A percentile compares a stretch with the other conserved stretches of the same genome.
These are phyloP conservation scores for Colletotrichum acutatum DNA, from an alignment of 2,329 filamentous ascomycete genomes.

Conservation along the genomic window DNA sequence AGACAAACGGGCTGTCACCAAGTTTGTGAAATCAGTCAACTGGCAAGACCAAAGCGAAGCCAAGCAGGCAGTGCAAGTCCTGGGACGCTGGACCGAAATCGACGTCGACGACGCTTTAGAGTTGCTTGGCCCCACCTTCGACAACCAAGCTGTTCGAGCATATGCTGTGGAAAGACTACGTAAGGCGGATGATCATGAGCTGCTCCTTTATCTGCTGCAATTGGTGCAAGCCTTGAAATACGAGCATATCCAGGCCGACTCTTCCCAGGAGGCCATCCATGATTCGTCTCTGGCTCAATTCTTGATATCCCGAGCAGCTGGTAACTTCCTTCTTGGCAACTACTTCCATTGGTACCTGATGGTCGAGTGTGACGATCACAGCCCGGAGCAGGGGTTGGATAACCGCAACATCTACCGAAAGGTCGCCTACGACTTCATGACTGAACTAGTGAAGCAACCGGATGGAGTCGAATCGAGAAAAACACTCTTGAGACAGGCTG, in stretches of 20 bases:
- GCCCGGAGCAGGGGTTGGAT: slow-evolving; percentile 77
- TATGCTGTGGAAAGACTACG: slow-evolving; percentile 93
- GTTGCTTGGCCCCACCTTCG: slow-evolving; percentile 90
- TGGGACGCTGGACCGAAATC: slow-evolving; percentile 95
- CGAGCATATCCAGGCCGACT: slow-evolving; percentile 77
- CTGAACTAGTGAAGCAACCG: slow-evolving; percentile 78
- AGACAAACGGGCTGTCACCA: slow-evolving; percentile 92
- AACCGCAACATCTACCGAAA: slow-evolving; percentile 90
- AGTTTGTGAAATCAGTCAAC: slow-evolving; percentile 97
- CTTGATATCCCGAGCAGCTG: slow-evolving; percentile 85
- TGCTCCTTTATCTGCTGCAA: slow-evolving; percentile 91
- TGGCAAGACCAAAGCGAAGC: slow-evolving; percentile 90
- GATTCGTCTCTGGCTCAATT: slow-evolving; percentile 92
- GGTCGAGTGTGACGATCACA: slow-evolving; percentile 93
- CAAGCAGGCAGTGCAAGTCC: slow-evolving; percentile 87
- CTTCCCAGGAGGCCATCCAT: slow-evolving; percentile 65
- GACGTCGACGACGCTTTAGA: slow-evolving; percentile 97
- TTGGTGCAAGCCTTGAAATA: slow-evolving; percentile 97
- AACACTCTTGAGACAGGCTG: slow-evolving; percentile 85
- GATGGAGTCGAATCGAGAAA: slow-evolving; percentile 80
- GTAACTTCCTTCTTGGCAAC: slow-evolving; percentile 91
- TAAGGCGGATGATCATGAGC: slow-evolving; percentile 92
- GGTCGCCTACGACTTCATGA: slow-evolving; percentile 97
- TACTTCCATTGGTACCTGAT: slow-evolving; percentile 99
- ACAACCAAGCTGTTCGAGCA: slow-evolving; percentile 86